Conservation (phyloP, 371 early-diverging fungal species). For the Massospora cicadina region DNA sequence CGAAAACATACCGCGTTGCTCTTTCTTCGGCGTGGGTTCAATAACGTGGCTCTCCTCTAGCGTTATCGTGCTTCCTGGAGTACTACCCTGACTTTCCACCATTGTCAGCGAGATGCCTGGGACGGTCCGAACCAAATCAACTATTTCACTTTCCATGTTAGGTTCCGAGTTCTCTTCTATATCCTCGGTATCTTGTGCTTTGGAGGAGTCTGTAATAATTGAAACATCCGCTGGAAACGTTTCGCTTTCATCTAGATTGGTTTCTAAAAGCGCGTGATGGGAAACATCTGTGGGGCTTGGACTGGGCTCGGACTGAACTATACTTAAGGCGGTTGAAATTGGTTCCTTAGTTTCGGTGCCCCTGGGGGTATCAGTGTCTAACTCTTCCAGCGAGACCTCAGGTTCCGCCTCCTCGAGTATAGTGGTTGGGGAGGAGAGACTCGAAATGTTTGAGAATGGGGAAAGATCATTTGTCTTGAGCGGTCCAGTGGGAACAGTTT, state of each 20-base stretch:
- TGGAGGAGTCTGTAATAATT: not conserved
- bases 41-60: not conserved
- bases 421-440: not conserved
- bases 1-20: not conserved
- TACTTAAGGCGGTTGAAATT: no score
- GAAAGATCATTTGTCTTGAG: not conserved
- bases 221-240: no score
- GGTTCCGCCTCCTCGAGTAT: not conserved
- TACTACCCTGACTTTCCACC: not conserved
- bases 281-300: not conserved
- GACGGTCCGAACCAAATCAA: not conserved
- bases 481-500: not conserved
- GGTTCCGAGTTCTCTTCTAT: not conserved
- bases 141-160: not conserved
- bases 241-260: not conserved
- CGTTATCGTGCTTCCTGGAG: not conserved
- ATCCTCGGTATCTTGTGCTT: not conserved
- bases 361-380: not conserved
- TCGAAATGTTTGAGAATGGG: not conserved
- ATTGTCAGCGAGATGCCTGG: not conserved
- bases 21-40: not conserved
- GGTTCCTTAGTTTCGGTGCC: not conserved
- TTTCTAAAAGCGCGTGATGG: not conserved
- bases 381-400: slow-evolving; percentile 1
- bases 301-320: not conserved